Conservation (phyloP, 108 stramenopile species). For the Skeletonema costatum region DNA sequence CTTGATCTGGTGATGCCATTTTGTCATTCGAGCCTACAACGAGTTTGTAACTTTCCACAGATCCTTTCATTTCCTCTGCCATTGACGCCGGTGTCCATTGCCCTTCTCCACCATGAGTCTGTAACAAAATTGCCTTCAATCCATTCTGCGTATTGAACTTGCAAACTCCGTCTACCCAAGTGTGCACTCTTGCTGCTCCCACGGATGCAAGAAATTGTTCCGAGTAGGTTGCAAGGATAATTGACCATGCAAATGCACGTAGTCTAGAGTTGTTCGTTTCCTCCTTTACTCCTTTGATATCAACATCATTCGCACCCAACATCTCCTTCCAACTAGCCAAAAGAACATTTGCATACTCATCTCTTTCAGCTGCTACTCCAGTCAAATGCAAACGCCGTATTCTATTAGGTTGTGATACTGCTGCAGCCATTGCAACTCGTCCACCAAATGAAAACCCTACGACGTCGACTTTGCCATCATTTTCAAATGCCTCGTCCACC, state of each 20-base stretch:
- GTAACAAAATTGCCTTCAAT: conserved; percentile 54
- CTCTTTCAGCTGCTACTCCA: conserved; percentile 59
- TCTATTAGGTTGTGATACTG: conserved; percentile 29
- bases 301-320: conserved; percentile 21
- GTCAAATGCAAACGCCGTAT: conserved; percentile 63
- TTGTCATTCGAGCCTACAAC: conserved; percentile 59
- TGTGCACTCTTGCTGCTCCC: conserved; percentile 28
- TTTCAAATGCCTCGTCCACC: conserved; percentile 35
- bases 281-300: background rate
- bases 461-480: conserved; percentile 39
- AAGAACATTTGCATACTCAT: conserved; percentile 45
- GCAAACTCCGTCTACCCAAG: conserved; percentile 52
- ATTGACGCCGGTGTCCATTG: conserved; percentile 52
- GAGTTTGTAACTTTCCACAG: conserved; percentile 16
- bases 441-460: conserved; percentile 73
- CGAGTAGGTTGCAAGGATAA: conserved; percentile 61
- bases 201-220: conserved; percentile 41
- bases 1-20: conserved; percentile 51
- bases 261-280: conserved; percentile 22
- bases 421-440: conserved; percentile 63
- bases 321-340: conserved; percentile 55
- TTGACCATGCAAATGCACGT: conserved; percentile 67
- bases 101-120: conserved; percentile 49
- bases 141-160: conserved; percentile 48
- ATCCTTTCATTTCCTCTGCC: conserved; percentile 46